Evolutionary conservation across 2,329 filamentous ascomycete species (phyloP), one percentile per base, ranked within the genome.

Genomic region (Beauveria australis): DNA sequence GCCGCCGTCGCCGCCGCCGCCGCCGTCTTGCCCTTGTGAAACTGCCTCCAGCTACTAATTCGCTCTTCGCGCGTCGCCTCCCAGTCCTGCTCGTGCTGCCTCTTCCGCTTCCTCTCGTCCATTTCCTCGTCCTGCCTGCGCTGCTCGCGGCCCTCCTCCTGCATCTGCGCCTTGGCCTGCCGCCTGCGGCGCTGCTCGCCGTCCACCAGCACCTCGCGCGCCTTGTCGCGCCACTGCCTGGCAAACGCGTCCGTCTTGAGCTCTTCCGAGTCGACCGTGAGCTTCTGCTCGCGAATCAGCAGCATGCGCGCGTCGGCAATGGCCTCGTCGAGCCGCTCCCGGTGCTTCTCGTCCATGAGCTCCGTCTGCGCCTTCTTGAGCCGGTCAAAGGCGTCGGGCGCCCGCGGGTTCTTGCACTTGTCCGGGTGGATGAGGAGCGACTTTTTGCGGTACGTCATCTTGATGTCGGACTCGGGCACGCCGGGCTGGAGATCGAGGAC

Each of bases 381-480:
- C 10, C 93, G 87, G 76, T 99, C 94, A 72, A 99, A 99, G 66
- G 94, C 94, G 69, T 97, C 94, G 3, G 94, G 93, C 0, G 94
- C 94, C 53, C 81, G 84, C 0, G 91, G 88, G 71, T 99, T 97
- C 70, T 87, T 87, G 61, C 94, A 97, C 75, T 99, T 99, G 79
- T 99, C 94, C 7, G 94, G 94, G 79, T 99, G 94, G 78, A 99
- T 97, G 53, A 99, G 86, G 61, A 99, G 87, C n/a, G 94, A 99
- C 76, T 97, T 97, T 69, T 91, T 92, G 79, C 94, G 92, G 78
- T 97, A 99, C 66, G 85, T 84, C 67, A 88, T 80, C 77, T 97
- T 97, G 80, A 99, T 97, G 77, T 97, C 94, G 62, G 91, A 92
- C 68, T 97, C 93, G 60, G 94, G 86, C 22, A 97, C 91, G 71